Conservation (phyloP, 352 stramenopile genomes). For the Phytopythium helicoides region DNA sequence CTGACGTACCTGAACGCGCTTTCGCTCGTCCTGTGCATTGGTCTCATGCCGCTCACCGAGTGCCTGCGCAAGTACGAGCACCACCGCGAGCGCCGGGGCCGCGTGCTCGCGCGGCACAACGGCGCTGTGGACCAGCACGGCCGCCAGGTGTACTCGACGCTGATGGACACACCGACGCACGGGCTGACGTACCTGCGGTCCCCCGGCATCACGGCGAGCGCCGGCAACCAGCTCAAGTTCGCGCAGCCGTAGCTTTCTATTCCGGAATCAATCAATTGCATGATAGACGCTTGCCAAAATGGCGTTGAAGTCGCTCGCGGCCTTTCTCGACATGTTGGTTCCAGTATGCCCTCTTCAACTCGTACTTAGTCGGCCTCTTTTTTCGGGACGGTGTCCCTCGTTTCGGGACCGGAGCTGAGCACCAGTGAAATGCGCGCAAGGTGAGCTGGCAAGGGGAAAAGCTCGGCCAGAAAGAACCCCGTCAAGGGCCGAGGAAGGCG, state of each 20-base stretch:
- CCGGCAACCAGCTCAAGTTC: conserved; percentile 10
- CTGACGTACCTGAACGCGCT: conserved; percentile 49
- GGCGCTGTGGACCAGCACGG: conserved; percentile 3
- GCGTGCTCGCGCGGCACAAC: conserved; percentile 20
- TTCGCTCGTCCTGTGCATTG: conserved; percentile 47
- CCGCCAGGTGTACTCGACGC: conserved; percentile 38
- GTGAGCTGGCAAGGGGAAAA: conserved; percentile 3
- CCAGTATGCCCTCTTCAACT: not conserved
- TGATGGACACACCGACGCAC: conserved; percentile 42
- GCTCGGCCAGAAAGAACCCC: not conserved
- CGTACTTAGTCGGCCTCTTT: not conserved
- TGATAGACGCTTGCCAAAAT: no score
- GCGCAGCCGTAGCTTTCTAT: not conserved
- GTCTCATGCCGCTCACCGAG: conserved; percentile 61
- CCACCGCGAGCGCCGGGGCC: conserved; percentile 32
- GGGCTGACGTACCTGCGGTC: conserved; percentile 60
- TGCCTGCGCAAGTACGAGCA: conserved; percentile 57
- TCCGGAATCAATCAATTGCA: not conserved
- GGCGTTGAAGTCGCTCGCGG: no score
- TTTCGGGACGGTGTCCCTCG: not conserved
- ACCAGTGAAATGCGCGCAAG: conserved; percentile 1
- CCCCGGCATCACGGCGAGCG: conserved; percentile 17
- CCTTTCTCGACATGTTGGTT: no score
- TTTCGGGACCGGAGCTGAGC: conserved; percentile 6
- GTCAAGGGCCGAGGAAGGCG: conserved; percentile 2